phyloP scores from a whole-genome alignment of 768 basidiomycete genomes.

The Pleurotus salmoneostramineus region DNA sequence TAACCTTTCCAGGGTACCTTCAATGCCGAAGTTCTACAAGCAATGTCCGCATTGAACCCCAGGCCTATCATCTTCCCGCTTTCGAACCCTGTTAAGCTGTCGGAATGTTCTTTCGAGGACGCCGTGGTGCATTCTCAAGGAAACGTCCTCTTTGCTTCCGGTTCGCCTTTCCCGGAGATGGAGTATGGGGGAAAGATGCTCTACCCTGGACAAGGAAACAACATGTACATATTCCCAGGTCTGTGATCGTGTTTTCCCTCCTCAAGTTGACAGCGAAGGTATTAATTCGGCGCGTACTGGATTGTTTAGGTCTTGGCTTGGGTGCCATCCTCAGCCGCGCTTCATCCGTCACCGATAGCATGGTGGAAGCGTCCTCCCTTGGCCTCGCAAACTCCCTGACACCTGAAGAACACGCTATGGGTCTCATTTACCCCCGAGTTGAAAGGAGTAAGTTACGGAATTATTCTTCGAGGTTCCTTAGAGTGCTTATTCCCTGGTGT shows the following conservation, averaged over 20 bases:
- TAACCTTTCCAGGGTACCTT: slow-evolving; percentile 58
- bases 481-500: neutral
- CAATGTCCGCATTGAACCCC: slow-evolving; percentile 76
- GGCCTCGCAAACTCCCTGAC: slow-evolving; percentile 77
- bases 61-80: slow-evolving; percentile 92
- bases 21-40: slow-evolving; percentile 59
- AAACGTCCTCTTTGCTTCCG: slow-evolving; percentile 79
- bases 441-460: slow-evolving; percentile 53
- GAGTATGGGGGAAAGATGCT: slow-evolving; percentile 49
- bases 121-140: slow-evolving; percentile 73
- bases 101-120: slow-evolving; percentile 77
- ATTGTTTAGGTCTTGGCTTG: slow-evolving; percentile 61
- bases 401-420: slow-evolving; percentile 57
- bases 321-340: slow-evolving; percentile 72
- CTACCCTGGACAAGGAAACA: slow-evolving; percentile 90
- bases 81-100: slow-evolving; percentile 82
- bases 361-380: slow-evolving; percentile 86
- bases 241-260: slow-evolving; percentile 6
- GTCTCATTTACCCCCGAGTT: slow-evolving; percentile 80
- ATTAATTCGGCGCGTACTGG: slow-evolving; percentile 22
- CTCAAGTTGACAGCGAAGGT: neutral
- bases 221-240: slow-evolving; percentile 87
- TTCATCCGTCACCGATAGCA: slow-evolving; percentile 69
- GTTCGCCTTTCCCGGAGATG: slow-evolving; percentile 77
- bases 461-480: neutral